Evolutionary conservation across 2,329 filamentous ascomycete genomes (phyloP).

Genomic region (Trichoderma citrinoviride): DNA sequence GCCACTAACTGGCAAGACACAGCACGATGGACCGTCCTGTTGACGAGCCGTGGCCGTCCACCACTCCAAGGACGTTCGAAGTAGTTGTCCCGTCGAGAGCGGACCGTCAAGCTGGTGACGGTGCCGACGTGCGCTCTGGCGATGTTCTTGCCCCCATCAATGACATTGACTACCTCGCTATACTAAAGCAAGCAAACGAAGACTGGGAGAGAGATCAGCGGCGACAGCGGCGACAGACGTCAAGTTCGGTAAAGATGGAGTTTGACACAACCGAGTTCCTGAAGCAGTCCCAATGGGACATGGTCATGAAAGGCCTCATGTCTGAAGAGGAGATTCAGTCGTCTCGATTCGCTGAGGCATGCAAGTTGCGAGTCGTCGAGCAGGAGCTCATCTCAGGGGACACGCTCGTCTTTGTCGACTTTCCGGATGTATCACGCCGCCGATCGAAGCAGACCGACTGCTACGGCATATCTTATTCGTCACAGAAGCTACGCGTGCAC

Average conservation of each 20-base stretch:
- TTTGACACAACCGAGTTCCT: background rate
- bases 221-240: no score
- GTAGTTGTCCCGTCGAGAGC: background rate
- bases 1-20: background rate
- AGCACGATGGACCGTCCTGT: background rate
- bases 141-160: background rate
- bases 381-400: conserved; percentile 39
- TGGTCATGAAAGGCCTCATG: background rate
- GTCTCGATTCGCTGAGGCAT: conserved; percentile 18
- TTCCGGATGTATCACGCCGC: conserved; percentile 30
- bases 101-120: background rate
- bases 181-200: background rate
- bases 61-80: background rate
- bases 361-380: conserved; percentile 29
- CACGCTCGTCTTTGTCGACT: conserved; percentile 45
- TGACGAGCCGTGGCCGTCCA: conserved; percentile 4
- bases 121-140: no score
- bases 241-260: background rate
- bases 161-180: no score
- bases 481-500: conserved; percentile 43
- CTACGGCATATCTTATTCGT: conserved; percentile 34
- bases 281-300: background rate
- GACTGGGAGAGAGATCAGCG: no score
- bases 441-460: conserved; percentile 33
- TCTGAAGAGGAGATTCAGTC: background rate